These are phyloP conservation scores for Mycocentrospora acerina DNA, from an alignment of 2,329 filamentous ascomycete species.

Conservation along the genomic window DNA sequence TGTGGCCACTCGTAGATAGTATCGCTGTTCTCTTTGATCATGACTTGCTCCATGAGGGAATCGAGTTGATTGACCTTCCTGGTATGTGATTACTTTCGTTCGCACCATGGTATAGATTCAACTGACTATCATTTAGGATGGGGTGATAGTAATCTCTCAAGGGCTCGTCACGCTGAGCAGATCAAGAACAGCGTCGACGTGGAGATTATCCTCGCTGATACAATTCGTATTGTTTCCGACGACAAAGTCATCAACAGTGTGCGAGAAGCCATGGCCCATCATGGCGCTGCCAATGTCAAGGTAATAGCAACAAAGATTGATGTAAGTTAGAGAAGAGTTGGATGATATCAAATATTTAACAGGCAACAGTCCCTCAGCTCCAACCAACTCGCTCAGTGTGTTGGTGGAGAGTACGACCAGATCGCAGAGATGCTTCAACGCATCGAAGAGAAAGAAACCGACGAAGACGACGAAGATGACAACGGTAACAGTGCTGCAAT, in stretches of 20 bases:
- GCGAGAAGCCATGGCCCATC: conserved; percentile 9
- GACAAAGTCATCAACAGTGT: conserved; percentile 17
- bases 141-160: conserved; percentile 22
- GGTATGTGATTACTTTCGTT: conserved; percentile 9
- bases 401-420: conserved; percentile 7
- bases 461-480: conserved; percentile 11
- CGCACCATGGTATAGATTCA: not conserved
- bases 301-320: conserved; percentile 27
- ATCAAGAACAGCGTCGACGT: conserved; percentile 22
- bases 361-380: conserved; percentile 4
- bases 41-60: conserved; percentile 10
- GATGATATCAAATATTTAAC: too few relatives aligned
- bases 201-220: conserved; percentile 21
- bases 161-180: conserved; percentile 16
- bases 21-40: conserved; percentile 16
- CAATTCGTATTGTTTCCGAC: conserved; percentile 17
- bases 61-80: conserved; percentile 24
- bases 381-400: conserved; percentile 10
- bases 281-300: conserved; percentile 18
- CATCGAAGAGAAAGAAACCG: not conserved
- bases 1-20: conserved; percentile 25
- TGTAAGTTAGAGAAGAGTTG: conserved; percentile 10
- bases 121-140: conserved; percentile 11
- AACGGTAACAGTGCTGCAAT: conserved; percentile 1
- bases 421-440: conserved; percentile 4